Base-by-base conservation (phyloP, 148 eudicot species). In the Amaranthus cruentus region DNA sequence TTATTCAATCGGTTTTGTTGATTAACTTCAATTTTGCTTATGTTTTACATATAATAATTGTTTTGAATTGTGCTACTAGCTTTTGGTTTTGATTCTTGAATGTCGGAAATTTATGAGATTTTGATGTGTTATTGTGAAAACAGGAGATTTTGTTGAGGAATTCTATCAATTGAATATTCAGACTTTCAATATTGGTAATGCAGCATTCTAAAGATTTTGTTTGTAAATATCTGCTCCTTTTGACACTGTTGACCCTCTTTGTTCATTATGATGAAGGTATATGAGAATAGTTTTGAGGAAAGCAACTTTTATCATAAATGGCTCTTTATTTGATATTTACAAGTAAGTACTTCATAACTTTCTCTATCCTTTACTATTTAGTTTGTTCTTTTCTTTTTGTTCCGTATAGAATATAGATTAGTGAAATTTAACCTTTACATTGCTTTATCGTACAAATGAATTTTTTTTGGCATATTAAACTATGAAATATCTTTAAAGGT, bases 381-480 rank as follows among this genome's bases (percentile, higher is more conserved):
- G 50, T 15, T 58, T 48, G 60, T 66, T 38, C 64, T 74, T 66
- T 9, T 10, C 66, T 43, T 78, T 66, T 71, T 62, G 56, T 65
- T 77, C 7, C 51, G 11, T 55, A 42, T 60, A 62, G 43, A 57
- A 43, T 76, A 9, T 53, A 47, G 48, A 54, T 43, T 75, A 51
- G 13, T 21, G 50, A 57, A 11, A 6, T 5, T 63, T 13, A 55
- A 76, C 62, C 70, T 70, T 65, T 49, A 28, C 21, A 47, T 52
- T 43, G 47, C 70, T 76, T 73, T 69, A 62, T 70, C 9, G 60
- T 76, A 69, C 50, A 65, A 44, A 8, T 76, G 69, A 63, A 60
- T 38, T n/a, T 63, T 28, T 28, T 62, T 63, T 54, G 53, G 10
- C 43, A 47, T 70, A 56, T 56, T 47, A 66, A 66, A 54, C 38